These are phyloP conservation scores for Amanita subjunquillea DNA, from an alignment of 768 basidiomycete species.

Conservation along the genomic window DNA sequence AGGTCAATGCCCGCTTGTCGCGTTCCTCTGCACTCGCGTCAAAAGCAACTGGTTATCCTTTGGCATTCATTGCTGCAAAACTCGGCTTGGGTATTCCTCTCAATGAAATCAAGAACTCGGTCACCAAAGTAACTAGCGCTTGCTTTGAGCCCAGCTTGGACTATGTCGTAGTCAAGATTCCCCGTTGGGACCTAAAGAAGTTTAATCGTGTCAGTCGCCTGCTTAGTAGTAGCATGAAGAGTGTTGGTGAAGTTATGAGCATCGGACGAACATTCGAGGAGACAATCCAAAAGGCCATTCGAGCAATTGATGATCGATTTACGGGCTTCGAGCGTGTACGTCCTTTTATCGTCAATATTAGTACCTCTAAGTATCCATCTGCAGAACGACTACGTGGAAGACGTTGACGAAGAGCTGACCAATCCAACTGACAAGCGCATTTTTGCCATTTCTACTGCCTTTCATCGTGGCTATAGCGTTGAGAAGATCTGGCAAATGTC, in stretches of 20 bases:
- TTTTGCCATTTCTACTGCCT: slow-evolving; percentile 91
- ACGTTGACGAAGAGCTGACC: slow-evolving; percentile 86
- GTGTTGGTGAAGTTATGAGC: slow-evolving; percentile 98
- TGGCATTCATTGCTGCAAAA: slow-evolving; percentile 98
- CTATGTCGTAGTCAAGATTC: slow-evolving; percentile 97
- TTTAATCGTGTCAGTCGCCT: slow-evolving; percentile 88
- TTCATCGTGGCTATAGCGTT: slow-evolving; percentile 87
- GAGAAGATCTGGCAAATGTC: slow-evolving; percentile 98
- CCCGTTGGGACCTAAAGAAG: slow-evolving; percentile 98
- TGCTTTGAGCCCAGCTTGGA: slow-evolving; percentile 98
- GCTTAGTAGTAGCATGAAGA: slow-evolving; percentile 96
- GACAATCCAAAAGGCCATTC: slow-evolving; percentile 96
- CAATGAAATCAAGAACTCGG: slow-evolving; percentile 96
- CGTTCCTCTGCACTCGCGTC: slow-evolving; percentile 97
- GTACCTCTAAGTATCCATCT: slow-evolving; percentile 1
- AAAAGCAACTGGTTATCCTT: slow-evolving; percentile 95
- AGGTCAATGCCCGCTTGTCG: slow-evolving; percentile 92
- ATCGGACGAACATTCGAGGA: slow-evolving; percentile 98
- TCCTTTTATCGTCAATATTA: background rate
- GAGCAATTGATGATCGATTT: slow-evolving; percentile 94
- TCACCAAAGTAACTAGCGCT: slow-evolving; percentile 92
- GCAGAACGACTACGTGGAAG: slow-evolving; percentile 79
- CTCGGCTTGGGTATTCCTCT: slow-evolving; percentile 94
- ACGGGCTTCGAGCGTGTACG: slow-evolving; percentile 77
- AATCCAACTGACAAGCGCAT: slow-evolving; percentile 97